Evolutionary conservation across 2,329 filamentous ascomycete genomes (phyloP), one percentile per base, ranked within the genome.

Genomic region (Aureobasidium sp.): DNA sequence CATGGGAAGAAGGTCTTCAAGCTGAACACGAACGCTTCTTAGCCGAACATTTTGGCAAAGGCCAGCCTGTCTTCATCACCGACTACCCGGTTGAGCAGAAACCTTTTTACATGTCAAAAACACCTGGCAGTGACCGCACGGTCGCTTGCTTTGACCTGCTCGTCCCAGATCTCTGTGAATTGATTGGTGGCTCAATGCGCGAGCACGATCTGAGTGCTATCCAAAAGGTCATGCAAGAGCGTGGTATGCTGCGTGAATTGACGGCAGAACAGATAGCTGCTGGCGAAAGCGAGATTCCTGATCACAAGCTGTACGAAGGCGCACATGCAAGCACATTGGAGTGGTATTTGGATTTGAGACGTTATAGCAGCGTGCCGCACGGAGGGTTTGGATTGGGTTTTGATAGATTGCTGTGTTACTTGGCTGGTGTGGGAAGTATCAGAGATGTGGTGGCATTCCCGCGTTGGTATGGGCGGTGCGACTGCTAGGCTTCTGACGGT

Each of bases 11-110:
- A 24, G 87, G 87, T 17, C 77, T 98, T 25, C 88, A 93, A 63
- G 85, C 90, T 1, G 91, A 97, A 68, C 93, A 98, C 71, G 93
- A 98, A 71, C 88, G 83, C 65, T 95, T 84, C 66, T 78, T 98
- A 51, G 90, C 93, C 42, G 76, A 80, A 50, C 73, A 73, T 22
- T 64, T 91, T 39, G 83, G 83, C 59, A 72, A 79, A 42, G 76
- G 77, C 16, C 70, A 72, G 1, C 93, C 93, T 6, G 77, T 97
- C 39, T 97, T 97, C 66, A 83, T 98, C 59, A 97, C 90, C 12
- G 79, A 96, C 67, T 98, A 96, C 66, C 93, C 93, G n/a, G 81
- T 81, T 59, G 74, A 77, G 42, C 83, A 93, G 67, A 98, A 98
- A 71, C 88, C 91, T 10, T 98, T 97, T 71, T 98, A 90, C 69